Evolutionary conservation across 176 grass and related monocot genomes (phyloP).

Genomic region (Musa schizocarpa): DNA sequence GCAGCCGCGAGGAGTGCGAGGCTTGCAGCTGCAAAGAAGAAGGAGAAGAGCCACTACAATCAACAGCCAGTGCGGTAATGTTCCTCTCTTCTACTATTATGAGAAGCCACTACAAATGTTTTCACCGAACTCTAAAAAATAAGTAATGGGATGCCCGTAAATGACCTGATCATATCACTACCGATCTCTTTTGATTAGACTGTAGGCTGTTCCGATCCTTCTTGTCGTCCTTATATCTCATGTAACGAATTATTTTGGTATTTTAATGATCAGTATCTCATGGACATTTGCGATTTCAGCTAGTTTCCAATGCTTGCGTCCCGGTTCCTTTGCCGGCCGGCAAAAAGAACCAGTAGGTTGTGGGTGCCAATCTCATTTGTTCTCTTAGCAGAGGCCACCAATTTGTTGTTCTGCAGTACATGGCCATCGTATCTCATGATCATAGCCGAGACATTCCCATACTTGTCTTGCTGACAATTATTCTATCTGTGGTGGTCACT

Average conservation of each 20-base stretch:
- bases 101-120: too few relatives aligned
- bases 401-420: too few relatives aligned
- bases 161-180: not conserved
- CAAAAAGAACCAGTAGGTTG: too few relatives aligned
- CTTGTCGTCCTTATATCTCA: not conserved
- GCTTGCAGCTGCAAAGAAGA: conserved; percentile 11
- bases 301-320: not conserved
- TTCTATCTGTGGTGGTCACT: too few relatives aligned
- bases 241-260: not conserved
- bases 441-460: too few relatives aligned
- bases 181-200: not conserved
- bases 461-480: too few relatives aligned
- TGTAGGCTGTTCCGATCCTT: not conserved
- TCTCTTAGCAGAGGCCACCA: too few relatives aligned
- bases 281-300: not conserved
- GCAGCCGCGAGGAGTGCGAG: not conserved
- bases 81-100: not conserved
- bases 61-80: not conserved
- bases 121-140: not conserved
- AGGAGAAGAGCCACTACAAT: conserved; percentile 12
- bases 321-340: too few relatives aligned
- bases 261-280: not conserved
- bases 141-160: not conserved
- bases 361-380: too few relatives aligned
- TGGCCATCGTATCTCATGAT: too few relatives aligned